Percentiles rank a stretch among this genome's conserved stretches.
phyloP scores from a whole-genome alignment of 768 basidiomycete species.

The Trametes maxima region DNA sequence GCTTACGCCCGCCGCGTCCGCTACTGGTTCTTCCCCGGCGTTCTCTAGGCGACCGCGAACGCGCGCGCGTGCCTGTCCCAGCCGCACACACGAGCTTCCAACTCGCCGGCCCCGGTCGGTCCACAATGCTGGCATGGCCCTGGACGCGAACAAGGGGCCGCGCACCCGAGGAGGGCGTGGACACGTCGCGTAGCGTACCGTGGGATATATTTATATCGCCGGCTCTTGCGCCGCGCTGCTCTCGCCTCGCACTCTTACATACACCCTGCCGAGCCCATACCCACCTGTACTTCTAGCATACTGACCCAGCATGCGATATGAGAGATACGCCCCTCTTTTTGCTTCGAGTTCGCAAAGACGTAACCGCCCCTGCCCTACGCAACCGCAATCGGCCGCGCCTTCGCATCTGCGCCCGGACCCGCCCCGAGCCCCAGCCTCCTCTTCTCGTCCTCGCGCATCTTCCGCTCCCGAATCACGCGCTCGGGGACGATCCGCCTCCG shows the following conservation, averaged over 20 bases:
- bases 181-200: background rate
- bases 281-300: conserved; percentile 1
- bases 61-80: no score
- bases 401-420: conserved; percentile 1
- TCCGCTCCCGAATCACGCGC: conserved; percentile 45
- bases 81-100: no score
- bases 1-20: conserved; percentile 24
- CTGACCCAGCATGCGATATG: background rate
- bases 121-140: no score
- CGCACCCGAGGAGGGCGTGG: no score
- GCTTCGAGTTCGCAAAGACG: background rate
- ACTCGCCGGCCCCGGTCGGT: no score
- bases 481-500: conserved; percentile 50
- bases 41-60: conserved; percentile 5
- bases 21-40: conserved; percentile 27
- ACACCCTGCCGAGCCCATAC: background rate
- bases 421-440: conserved; percentile 36
- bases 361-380: conserved; percentile 1
- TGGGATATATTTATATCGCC: background rate
- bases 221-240: background rate
- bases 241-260: background rate
- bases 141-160: no score
- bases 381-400: conserved; percentile 15
- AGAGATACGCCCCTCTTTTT: background rate
- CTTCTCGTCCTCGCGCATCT: conserved; percentile 53